These are phyloP conservation scores for Alternaria dauci DNA, from an alignment of 2,329 filamentous ascomycete genomes.

Conservation along the genomic window DNA sequence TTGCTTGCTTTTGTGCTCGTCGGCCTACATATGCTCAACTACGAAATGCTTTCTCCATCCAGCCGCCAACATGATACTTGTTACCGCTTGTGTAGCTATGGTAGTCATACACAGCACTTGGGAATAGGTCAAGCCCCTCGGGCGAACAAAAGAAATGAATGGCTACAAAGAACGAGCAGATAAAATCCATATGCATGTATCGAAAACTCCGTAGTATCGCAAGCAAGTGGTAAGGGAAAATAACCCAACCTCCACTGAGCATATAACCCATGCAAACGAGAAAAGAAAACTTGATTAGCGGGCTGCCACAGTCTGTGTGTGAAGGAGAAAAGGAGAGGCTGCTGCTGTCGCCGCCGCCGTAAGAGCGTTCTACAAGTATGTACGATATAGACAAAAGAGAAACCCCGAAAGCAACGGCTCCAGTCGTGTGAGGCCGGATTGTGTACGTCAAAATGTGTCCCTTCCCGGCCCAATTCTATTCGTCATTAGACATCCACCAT, in stretches of 20 bases:
- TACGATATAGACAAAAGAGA: slow-evolving; percentile 47
- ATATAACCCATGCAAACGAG: slow-evolving; percentile 44
- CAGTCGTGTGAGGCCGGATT: slow-evolving; percentile 29
- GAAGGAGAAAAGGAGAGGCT: slow-evolving; percentile 36
- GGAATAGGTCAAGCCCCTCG: slow-evolving; percentile 21
- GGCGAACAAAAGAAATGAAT: slow-evolving; percentile 17
- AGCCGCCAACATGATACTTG: slow-evolving; percentile 17
- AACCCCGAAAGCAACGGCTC: slow-evolving; percentile 37
- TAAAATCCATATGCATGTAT: slow-evolving; percentile 49
- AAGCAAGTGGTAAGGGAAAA: slow-evolving; percentile 26
- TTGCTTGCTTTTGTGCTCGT: slow-evolving; percentile 45
- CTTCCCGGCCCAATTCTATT: slow-evolving; percentile 46
- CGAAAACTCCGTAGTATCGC: slow-evolving; percentile 38
- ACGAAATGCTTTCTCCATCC: slow-evolving; percentile 13
- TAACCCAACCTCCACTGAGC: slow-evolving; percentile 38
- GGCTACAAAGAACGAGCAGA: slow-evolving; percentile 34
- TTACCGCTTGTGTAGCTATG: slow-evolving; percentile 32
- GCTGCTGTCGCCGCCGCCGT: slow-evolving; percentile 36
- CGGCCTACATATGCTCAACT: slow-evolving; percentile 32
- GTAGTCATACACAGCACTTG: slow-evolving; percentile 37
- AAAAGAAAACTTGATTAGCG: slow-evolving; percentile 44
- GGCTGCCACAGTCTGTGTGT: slow-evolving; percentile 32
- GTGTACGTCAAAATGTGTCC: slow-evolving; percentile 48
- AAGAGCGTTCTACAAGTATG: slow-evolving; percentile 49
- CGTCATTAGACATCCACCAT: slow-evolving; percentile 48